These are phyloP conservation scores for Neonectria neomacrospora DNA, from an alignment of 2,329 filamentous ascomycete species.

Conservation along the genomic window DNA sequence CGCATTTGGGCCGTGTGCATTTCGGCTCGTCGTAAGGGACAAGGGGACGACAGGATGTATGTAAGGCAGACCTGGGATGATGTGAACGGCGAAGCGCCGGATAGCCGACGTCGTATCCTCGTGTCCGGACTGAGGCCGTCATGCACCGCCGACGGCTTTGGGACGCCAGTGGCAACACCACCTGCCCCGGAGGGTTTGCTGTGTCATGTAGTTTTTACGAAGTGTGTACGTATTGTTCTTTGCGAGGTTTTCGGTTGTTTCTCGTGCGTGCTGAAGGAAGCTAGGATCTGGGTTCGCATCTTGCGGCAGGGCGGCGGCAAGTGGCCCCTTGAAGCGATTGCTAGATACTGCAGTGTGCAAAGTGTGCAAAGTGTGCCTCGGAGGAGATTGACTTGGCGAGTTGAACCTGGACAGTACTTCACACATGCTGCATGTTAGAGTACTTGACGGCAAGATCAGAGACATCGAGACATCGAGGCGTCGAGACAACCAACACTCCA, in stretches of 20 bases:
- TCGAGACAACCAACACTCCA: background rate
- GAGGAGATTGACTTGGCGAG: background rate
- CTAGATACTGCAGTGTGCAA: constrained; percentile 4
- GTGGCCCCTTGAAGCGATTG: constrained; percentile 6
- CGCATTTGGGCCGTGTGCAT: constrained; percentile 18
- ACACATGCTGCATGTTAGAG: no score
- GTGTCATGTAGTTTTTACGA: background rate
- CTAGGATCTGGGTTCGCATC: constrained; percentile 22
- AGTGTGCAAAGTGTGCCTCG: no score
- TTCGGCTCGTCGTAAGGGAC: background rate
- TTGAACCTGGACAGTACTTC: no score
- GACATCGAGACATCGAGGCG: background rate
- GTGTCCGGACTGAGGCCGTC: constrained; percentile 16
- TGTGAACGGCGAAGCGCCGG: constrained; percentile 11
- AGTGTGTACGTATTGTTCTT: no score
- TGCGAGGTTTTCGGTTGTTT: no score
- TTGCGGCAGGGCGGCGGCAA: constrained; percentile 13
- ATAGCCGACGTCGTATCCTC: constrained; percentile 39
- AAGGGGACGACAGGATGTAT: constrained; percentile 11
- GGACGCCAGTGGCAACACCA: constrained; percentile 33
- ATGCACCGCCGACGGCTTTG: constrained; percentile 27
- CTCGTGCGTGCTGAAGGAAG: background rate
- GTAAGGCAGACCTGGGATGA: no score
- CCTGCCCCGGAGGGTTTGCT: constrained; percentile 6
- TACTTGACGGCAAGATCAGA: no score